phyloP scores from a whole-genome alignment of 2,329 filamentous ascomycete genomes.

The Paecilomyces niveus region DNA sequence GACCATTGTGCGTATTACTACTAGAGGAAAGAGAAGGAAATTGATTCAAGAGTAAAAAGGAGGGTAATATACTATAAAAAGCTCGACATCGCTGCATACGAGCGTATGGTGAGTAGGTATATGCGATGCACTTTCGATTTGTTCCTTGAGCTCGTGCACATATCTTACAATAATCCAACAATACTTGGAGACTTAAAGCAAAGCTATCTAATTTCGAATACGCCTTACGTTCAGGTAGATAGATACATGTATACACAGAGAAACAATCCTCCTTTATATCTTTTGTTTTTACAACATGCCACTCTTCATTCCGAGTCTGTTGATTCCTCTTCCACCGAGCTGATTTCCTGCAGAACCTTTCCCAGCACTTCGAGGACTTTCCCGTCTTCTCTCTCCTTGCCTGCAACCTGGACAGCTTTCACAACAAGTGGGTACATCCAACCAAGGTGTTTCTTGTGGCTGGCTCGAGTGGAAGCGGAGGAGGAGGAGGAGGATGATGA shows the following conservation, averaged over 20 bases:
- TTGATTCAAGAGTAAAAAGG: too few relatives aligned
- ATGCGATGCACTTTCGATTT: too few relatives aligned
- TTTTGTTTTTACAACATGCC: not conserved
- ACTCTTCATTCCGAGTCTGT: constrained; percentile 3
- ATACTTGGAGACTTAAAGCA: too few relatives aligned
- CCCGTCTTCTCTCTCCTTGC: constrained; percentile 32
- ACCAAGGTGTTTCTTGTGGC: constrained; percentile 64
- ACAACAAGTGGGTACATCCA: constrained; percentile 68
- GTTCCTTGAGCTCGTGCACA: too few relatives aligned
- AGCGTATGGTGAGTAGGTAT: too few relatives aligned
- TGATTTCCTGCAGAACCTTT: constrained; percentile 56
- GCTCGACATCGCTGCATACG: too few relatives aligned
- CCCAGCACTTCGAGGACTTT: constrained; percentile 44
- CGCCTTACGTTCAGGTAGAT: not conserved
- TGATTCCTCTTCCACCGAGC: constrained; percentile 3
- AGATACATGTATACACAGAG: not conserved
- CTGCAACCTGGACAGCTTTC: constrained; percentile 29
- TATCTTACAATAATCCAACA: too few relatives aligned
- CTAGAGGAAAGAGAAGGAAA: too few relatives aligned
- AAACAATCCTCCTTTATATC: constrained; percentile 3
- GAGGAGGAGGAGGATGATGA: not conserved
- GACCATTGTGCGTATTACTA: too few relatives aligned
- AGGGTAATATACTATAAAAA: too few relatives aligned
- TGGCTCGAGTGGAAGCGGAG: constrained; percentile 17
- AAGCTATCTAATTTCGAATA: too few relatives aligned